Conservation (phyloP, 495 filamentous ascomycete species). For the Mytilinidion resinicola region DNA sequence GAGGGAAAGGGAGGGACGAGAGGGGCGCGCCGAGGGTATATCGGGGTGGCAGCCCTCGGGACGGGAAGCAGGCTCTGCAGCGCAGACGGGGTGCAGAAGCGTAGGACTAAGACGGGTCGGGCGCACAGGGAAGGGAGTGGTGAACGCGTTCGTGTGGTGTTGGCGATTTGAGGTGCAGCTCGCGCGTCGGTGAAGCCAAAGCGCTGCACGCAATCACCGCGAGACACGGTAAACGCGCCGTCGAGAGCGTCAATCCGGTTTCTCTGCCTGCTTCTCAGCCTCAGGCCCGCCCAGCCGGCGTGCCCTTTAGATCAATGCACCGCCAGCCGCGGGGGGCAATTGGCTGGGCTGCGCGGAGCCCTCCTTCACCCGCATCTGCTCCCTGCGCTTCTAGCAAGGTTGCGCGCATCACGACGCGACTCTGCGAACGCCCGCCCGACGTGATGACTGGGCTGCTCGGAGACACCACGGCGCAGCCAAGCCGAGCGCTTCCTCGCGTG, state of each 20-base stretch:
- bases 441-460: not conserved
- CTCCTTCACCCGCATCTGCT: not conserved
- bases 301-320: too few species aligned
- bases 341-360: not conserved
- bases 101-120: not conserved
- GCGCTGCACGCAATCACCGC: too few species aligned
- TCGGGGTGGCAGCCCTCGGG: slow-evolving; percentile 6
- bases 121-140: not conserved
- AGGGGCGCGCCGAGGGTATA: slow-evolving; percentile 13
- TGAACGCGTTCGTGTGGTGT: slow-evolving; percentile 1
- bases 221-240: too few species aligned
- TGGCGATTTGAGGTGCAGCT: not conserved
- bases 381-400: not conserved
- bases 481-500: slow-evolving; percentile 5
- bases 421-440: not conserved
- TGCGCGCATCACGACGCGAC: not conserved
- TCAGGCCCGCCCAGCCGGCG: too few species aligned
- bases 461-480: not conserved
- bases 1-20: slow-evolving; percentile 6
- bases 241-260: too few species aligned
- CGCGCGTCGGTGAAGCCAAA: too few species aligned
- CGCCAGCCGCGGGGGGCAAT: too few species aligned
- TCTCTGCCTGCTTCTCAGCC: too few species aligned
- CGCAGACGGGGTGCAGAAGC: not conserved
- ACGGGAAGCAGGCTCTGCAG: not conserved